Percentiles rank a stretch among this genome's conserved stretches.
phyloP scores from a whole-genome alignment of 192 early-diverging fungal species.

The Glomus cerebriforme region DNA sequence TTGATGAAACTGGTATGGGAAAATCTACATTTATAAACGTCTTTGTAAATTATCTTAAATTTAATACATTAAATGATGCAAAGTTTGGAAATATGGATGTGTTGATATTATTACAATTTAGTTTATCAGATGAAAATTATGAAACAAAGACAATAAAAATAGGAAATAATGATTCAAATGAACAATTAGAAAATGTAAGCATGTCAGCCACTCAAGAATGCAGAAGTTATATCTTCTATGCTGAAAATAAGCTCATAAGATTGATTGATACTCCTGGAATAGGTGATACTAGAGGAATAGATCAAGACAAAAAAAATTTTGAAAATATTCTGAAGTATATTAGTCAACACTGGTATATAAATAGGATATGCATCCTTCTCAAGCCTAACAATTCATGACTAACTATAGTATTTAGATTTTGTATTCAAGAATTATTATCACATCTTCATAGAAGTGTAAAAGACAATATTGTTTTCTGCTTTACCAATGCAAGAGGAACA shows the following conservation, averaged over 20 bases:
- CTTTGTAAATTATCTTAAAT: conserved; percentile 38
- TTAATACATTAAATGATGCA: conserved; percentile 32
- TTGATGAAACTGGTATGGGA: conserved; percentile 29
- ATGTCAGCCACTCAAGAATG: conserved; percentile 31
- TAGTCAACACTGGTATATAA: conserved; percentile 16
- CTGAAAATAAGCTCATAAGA: conserved; percentile 25
- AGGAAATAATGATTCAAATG: conserved; percentile 31
- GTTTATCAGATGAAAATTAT: conserved; percentile 9
- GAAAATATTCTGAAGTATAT: conserved; percentile 34
- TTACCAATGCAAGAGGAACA: conserved; percentile 35
- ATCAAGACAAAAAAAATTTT: conserved; percentile 36
- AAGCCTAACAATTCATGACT: conserved; percentile 21
- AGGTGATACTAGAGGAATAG: conserved; percentile 36
- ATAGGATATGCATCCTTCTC: conserved; percentile 36
- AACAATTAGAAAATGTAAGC: not conserved
- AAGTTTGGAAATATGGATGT: conserved; percentile 19
- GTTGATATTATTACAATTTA: conserved; percentile 34
- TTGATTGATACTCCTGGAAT: conserved; percentile 38
- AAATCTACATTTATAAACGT: conserved; percentile 42
- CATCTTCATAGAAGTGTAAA: conserved; percentile 34
- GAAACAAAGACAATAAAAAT: conserved; percentile 25
- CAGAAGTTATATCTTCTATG: conserved; percentile 30
- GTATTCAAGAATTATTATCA: conserved; percentile 35
- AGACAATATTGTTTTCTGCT: conserved; percentile 38
- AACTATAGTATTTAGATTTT: conserved; percentile 30